Percentiles rank a stretch among this genome's conserved stretches.
Conservation (phyloP, 2,329 filamentous ascomycete species). For the Elsinoe ampelina region DNA sequence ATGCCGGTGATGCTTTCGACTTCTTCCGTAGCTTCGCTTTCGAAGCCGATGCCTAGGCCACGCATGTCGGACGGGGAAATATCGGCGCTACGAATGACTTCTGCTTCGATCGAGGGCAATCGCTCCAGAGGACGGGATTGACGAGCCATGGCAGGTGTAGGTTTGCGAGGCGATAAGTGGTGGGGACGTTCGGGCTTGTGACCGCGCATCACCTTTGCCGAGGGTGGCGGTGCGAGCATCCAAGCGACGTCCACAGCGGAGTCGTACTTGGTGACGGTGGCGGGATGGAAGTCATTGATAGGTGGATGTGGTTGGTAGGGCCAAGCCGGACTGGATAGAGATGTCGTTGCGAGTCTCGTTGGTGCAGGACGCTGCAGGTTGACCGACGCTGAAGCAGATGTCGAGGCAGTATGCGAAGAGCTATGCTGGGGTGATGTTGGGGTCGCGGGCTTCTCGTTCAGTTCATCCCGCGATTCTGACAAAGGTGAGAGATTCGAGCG, state of each 20-base stretch:
- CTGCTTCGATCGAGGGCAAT: not conserved
- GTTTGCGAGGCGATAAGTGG: slow-evolving; percentile 2
- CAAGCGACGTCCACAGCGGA: slow-evolving; percentile 58
- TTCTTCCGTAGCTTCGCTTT: not conserved
- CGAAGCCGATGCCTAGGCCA: slow-evolving; percentile 2
- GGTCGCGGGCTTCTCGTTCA: not conserved
- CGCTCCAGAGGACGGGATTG: not conserved
- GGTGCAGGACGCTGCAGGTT: slow-evolving; percentile 36
- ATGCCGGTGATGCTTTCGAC: not conserved
- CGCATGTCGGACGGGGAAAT: not conserved
- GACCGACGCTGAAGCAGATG: not conserved
- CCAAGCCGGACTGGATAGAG: slow-evolving; percentile 20
- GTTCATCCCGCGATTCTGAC: not conserved
- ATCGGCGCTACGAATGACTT: not conserved
- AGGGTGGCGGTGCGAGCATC: slow-evolving; percentile 91
- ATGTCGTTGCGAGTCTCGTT: slow-evolving; percentile 28
- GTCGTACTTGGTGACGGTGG: slow-evolving; percentile 31
- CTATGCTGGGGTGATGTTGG: not conserved
- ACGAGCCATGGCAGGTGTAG: not conserved
- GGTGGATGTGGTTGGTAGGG: slow-evolving; percentile 36
- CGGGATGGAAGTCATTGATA: slow-evolving; percentile 60
- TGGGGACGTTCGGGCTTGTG: slow-evolving; percentile 52
- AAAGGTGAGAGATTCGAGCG: not conserved
- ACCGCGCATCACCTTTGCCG: slow-evolving; percentile 82
- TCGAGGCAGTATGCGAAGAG: slow-evolving; percentile 7